Conservation (phyloP, 2,329 filamentous ascomycete species). For the Claviceps monticola region DNA sequence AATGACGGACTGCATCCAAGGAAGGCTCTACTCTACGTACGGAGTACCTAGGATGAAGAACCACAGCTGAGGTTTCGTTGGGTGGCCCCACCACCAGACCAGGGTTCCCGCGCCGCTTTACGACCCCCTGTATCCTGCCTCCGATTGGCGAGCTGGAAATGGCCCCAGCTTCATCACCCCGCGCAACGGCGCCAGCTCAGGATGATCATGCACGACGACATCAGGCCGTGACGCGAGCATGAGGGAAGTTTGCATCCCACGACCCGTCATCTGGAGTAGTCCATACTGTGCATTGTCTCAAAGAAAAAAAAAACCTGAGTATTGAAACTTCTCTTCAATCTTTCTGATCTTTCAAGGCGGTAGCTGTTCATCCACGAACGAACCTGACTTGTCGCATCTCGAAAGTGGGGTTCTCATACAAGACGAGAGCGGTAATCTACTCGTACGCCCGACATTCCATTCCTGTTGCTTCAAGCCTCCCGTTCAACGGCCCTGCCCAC, state of each 20-base stretch:
- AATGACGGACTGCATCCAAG: no score
- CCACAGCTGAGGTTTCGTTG: no score
- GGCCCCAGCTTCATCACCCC: conserved; percentile 8
- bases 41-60: no score
- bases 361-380: neutral
- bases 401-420: neutral
- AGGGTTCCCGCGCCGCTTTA: no score
- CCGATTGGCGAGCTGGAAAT: neutral
- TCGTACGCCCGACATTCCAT: neutral
- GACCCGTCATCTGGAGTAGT: neutral
- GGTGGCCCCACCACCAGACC: no score
- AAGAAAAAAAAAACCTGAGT: no score
- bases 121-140: neutral
- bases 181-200: conserved; percentile 8
- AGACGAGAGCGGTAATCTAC: neutral
- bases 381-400: neutral
- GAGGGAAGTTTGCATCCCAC: neutral
- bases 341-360: neutral
- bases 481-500: neutral
- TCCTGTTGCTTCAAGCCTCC: neutral
- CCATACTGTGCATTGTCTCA: no score
- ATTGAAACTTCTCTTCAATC: neutral
- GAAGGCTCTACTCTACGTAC: no score
- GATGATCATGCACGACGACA: neutral
- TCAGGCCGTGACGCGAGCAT: neutral